A percentile compares a stretch with the other conserved stretches of the same genome.
These are phyloP conservation scores for Trypanosoma avium DNA, from an alignment of 208 protist species.

Conservation along the genomic window DNA sequence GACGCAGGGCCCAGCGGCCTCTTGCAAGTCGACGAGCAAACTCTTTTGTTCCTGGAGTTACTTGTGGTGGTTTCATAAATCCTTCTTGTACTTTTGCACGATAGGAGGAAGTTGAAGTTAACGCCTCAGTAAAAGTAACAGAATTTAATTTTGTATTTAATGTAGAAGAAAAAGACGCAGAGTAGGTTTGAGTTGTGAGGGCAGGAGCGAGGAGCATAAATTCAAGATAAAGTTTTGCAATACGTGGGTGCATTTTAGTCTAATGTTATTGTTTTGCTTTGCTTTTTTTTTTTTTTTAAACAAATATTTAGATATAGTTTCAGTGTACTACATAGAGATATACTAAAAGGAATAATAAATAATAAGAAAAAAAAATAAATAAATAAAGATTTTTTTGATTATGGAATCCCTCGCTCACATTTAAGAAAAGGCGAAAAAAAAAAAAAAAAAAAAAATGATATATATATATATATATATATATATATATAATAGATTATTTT, in stretches of 20 bases:
- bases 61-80: slow-evolving; percentile 43
- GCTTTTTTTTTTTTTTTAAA: background rate
- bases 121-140: background rate
- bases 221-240: slow-evolving; percentile 66
- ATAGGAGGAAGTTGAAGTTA: slow-evolving; percentile 28
- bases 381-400: too few species aligned
- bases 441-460: slow-evolving; percentile 1
- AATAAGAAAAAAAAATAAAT: slow-evolving; percentile 7
- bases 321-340: too few species aligned
- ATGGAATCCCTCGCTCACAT: too few species aligned
- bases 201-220: slow-evolving; percentile 62
- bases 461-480: background rate
- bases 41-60: slow-evolving; percentile 36
- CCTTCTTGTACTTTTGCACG: slow-evolving; percentile 53
- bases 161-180: slow-evolving; percentile 30
- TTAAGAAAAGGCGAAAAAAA: background rate
- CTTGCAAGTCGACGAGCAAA: slow-evolving; percentile 62
- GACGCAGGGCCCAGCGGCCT: slow-evolving; percentile 51
- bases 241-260: slow-evolving; percentile 32
- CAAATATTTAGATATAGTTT: too few species aligned
- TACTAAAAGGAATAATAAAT: too few species aligned
- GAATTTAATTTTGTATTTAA: background rate
- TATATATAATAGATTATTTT: background rate
- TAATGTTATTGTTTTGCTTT: background rate
- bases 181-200: slow-evolving; percentile 30